A percentile compares a stretch with the other conserved stretches of the same genome.
phyloP scores from a whole-genome alignment of 2,329 filamentous ascomycete species.

The Myriosclerotinia scirpicola region DNA sequence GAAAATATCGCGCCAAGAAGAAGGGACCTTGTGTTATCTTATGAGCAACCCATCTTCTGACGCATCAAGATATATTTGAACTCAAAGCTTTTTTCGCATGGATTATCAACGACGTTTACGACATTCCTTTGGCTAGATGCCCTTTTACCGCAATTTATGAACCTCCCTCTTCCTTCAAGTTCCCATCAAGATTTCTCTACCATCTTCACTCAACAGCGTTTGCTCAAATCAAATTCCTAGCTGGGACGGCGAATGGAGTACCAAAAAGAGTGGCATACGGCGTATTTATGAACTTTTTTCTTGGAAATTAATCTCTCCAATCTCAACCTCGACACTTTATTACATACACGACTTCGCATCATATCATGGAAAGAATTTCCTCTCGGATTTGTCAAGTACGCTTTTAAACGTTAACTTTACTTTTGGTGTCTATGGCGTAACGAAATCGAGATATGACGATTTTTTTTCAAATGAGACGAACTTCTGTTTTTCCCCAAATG shows the following conservation, averaged over 20 bases:
- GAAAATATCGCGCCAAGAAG: conserved; percentile 36
- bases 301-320: conserved; percentile 15
- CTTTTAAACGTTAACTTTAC: conserved; percentile 16
- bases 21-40: conserved; percentile 40
- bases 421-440: conserved; percentile 25
- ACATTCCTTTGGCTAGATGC: conserved; percentile 30
- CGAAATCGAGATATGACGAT: conserved; percentile 13
- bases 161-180: conserved; percentile 23
- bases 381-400: conserved; percentile 15
- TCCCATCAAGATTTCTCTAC: conserved; percentile 26
- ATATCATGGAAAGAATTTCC: conserved; percentile 22
- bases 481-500: conserved; percentile 1
- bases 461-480: conserved; percentile 18
- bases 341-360: conserved; percentile 10
- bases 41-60: conserved; percentile 33
- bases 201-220: conserved; percentile 34
- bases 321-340: conserved; percentile 13
- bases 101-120: conserved; percentile 31
- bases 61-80: conserved; percentile 22
- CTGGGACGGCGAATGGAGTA: conserved; percentile 41
- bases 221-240: conserved; percentile 31
- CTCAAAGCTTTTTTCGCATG: conserved; percentile 26
- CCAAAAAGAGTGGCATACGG: conserved; percentile 40
- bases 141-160: conserved; percentile 21
- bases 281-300: conserved; percentile 31